Base-by-base conservation (phyloP, 495 filamentous ascomycete species). In the Xylaria telfairii region DNA sequence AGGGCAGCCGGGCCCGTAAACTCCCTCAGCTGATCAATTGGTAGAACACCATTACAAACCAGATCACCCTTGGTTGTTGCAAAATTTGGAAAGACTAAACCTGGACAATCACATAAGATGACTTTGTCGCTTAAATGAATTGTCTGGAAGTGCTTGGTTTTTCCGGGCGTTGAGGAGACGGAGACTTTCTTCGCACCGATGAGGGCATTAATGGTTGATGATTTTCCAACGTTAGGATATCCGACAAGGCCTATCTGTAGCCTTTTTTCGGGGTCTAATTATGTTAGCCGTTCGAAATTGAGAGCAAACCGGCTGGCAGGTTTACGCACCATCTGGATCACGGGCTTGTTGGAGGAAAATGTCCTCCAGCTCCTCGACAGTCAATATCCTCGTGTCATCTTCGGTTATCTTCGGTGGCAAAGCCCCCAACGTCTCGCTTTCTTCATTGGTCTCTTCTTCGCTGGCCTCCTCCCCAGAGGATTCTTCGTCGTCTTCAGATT, bases 121-220 rank as follows among this genome's bases (percentile, higher is more conserved):
- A 98, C 92, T 71, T 90, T 87, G 19, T 94, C 91, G 71, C 92
- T 94, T 59, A 98, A 87, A 79, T 97, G 95, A 72, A 99, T 94
- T 21, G 96, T 99, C 80, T 99, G 96, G 84, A 99, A 99, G 76
- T 99, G 96, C 83, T 99, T 99, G 12, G 96, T 99, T 81, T 98
- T 99, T 68, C 96, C 96, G 7, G 96, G 96, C 2, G 96, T 99
- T 34, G 95, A 90, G 47, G 96, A 98, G 49, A 99, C 96, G 2
- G 95, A 98, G 5, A 99, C 96, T 82, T 98, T 98, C 87, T 97
- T 98, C 66, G 96, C 92, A 63, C 96, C 96, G 69, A 98, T 93
- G 49, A 99, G 89, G 15, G 96, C 95, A 83, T 99, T 99, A 86
- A 99, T 98, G 9, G 96, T 99, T 49, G 93, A 97, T 8, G 96